A percentile compares a stretch with the other conserved stretches of the same genome.
Evolutionary conservation across 306 rosid species (phyloP).

Genomic region (Fagus sylvatica): DNA sequence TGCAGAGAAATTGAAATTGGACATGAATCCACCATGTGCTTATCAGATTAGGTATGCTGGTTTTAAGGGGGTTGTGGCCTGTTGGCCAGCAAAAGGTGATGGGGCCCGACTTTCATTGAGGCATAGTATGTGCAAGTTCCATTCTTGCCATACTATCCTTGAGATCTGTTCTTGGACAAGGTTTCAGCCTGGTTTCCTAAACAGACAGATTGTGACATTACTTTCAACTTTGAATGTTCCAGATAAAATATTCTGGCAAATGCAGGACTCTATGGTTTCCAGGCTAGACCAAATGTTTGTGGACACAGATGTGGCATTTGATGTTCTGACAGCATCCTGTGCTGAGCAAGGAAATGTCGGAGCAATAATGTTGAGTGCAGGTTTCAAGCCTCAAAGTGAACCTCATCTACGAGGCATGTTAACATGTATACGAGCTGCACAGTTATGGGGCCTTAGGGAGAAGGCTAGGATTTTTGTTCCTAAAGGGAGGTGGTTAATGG

Average conservation of each 20-base stretch:
- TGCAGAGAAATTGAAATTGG: slow-evolving; percentile 68
- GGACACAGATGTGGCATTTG: slow-evolving; percentile 64
- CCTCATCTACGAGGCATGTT: slow-evolving; percentile 89
- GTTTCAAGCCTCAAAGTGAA: slow-evolving; percentile 76
- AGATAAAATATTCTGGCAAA: slow-evolving; percentile 69
- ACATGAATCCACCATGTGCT: slow-evolving; percentile 58
- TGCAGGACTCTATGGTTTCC: slow-evolving; percentile 77
- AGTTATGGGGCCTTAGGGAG: slow-evolving; percentile 85
- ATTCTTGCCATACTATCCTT: slow-evolving; percentile 50
- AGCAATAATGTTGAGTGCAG: slow-evolving; percentile 90
- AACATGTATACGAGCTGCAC: slow-evolving; percentile 72
- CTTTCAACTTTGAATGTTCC: slow-evolving; percentile 63
- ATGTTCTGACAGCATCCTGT: slow-evolving; percentile 79
- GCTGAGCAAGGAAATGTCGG: slow-evolving; percentile 82
- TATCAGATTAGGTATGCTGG: slow-evolving; percentile 92
- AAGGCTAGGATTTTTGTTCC: slow-evolving; percentile 82
- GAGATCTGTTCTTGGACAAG: slow-evolving; percentile 92
- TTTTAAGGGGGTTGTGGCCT: slow-evolving; percentile 83
- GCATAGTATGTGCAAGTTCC: slow-evolving; percentile 73
- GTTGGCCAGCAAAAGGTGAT: slow-evolving; percentile 71
- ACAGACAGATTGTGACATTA: slow-evolving; percentile 76
- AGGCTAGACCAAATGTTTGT: slow-evolving; percentile 58
- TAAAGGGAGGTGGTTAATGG: slow-evolving; percentile 88
- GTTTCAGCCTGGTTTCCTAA: slow-evolving; percentile 87
- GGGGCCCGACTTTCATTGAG: slow-evolving; percentile 63